These are phyloP conservation scores for Apiotrichum porosum DNA, from an alignment of 1,284 basidiomycete species.

Conservation along the genomic window DNA sequence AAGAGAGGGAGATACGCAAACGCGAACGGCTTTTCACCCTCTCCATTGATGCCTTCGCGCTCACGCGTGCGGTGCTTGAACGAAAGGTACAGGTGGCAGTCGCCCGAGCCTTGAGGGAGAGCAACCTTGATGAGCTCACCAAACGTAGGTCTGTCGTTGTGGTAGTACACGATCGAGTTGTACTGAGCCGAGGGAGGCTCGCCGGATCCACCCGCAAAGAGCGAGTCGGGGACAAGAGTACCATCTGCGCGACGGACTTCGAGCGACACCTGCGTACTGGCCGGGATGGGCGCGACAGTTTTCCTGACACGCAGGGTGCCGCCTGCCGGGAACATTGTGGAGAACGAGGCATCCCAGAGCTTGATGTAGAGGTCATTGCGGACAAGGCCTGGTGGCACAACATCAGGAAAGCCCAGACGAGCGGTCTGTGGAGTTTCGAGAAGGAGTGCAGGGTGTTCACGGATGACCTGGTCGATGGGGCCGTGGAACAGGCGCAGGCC, in stretches of 20 bases:
- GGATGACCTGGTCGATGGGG: constrained; percentile 65
- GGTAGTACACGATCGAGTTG: constrained; percentile 82
- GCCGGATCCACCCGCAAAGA: constrained; percentile 78
- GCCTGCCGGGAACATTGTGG: constrained; percentile 47
- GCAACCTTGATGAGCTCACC: constrained; percentile 88
- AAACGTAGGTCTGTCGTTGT: constrained; percentile 80
- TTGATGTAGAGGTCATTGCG: constrained; percentile 94
- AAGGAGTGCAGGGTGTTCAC: constrained; percentile 81
- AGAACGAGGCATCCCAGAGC: constrained; percentile 83
- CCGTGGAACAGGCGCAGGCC: constrained; percentile 87
- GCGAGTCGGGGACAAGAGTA: constrained; percentile 59
- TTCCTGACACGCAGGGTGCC: constrained; percentile 43
- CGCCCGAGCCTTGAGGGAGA: constrained; percentile 63
- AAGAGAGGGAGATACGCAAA: constrained; percentile 89
- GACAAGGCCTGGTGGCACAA: constrained; percentile 87
- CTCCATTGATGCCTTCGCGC: constrained; percentile 56
- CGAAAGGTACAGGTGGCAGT: constrained; percentile 90
- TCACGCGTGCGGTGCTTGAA: constrained; percentile 60
- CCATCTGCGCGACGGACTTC: constrained; percentile 81
- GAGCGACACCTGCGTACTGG: constrained; percentile 81
- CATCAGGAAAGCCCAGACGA: constrained; percentile 93
- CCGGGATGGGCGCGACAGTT: constrained; percentile 24
- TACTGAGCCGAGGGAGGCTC: constrained; percentile 75
- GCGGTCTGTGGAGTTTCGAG: constrained; percentile 75
- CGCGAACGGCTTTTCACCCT: constrained; percentile 73